These are phyloP conservation scores for Flaveria floridana DNA, from an alignment of 140 eudicot species.

Conservation along the genomic window DNA sequence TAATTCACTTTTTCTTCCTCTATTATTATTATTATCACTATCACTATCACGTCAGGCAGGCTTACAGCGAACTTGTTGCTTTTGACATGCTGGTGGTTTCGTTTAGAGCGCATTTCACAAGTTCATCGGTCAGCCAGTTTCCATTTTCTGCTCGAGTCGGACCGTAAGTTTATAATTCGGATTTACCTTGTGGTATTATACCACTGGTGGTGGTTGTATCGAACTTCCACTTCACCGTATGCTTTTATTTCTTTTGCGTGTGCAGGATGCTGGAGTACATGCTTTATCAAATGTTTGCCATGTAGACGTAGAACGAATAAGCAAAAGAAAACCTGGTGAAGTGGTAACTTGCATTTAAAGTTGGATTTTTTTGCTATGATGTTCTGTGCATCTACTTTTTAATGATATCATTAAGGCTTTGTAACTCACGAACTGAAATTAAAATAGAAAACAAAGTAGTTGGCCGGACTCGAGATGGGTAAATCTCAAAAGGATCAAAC, in stretches of 20 bases:
- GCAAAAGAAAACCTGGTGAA: conserved; percentile 95
- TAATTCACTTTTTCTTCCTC: conserved; percentile 4
- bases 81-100: conserved; percentile 18
- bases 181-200: background rate
- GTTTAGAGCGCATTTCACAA: conserved; percentile 76
- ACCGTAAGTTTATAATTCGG: conserved; percentile 51
- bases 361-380: background rate
- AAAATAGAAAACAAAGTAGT: no score
- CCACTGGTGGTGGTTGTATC: background rate
- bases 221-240: background rate
- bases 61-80: background rate
- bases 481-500: no score
- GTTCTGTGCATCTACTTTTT: conserved; percentile 6
- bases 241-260: background rate
- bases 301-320: conserved; percentile 89
- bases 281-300: conserved; percentile 94
- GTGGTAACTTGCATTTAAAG: conserved; percentile 44
- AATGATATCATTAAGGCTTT: no score
- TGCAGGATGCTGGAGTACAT: conserved; percentile 97
- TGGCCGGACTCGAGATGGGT: no score
- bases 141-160: conserved; percentile 89
- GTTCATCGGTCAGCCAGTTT: conserved; percentile 87
- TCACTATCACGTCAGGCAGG: background rate
- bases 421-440: no score
- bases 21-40: background rate